Conservation (phyloP, 495 filamentous ascomycete genomes). For the Penicillium roqueforti region DNA sequence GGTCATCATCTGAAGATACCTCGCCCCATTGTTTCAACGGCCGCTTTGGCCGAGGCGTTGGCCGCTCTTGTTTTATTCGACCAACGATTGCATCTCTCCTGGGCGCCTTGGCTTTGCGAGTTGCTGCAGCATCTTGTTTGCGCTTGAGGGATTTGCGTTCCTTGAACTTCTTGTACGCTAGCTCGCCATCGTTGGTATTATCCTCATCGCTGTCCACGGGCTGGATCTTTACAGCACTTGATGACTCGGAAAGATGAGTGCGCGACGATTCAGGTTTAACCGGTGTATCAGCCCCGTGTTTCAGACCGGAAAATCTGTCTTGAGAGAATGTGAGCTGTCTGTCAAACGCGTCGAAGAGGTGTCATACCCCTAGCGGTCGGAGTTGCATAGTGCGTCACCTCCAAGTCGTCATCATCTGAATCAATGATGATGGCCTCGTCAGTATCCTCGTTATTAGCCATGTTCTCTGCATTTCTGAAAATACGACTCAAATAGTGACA, state of each 20-base stretch:
- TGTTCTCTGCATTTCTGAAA: slow-evolving; percentile 11
- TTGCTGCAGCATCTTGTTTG: slow-evolving; percentile 47
- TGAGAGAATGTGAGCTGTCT: slow-evolving; percentile 16
- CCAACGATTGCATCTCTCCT: slow-evolving; percentile 30
- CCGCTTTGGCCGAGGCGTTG: slow-evolving; percentile 16
- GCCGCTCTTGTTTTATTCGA: slow-evolving; percentile 20
- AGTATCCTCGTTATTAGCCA: slow-evolving; percentile 6
- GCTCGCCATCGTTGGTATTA: slow-evolving; percentile 45
- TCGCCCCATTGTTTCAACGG: slow-evolving; percentile 38
- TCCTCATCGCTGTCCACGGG: slow-evolving; percentile 36
- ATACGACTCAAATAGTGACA: not conserved
- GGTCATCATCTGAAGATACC: slow-evolving; percentile 47
- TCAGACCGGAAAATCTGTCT: slow-evolving; percentile 3
- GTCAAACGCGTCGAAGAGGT: slow-evolving; percentile 10
- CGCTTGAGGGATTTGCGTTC: slow-evolving; percentile 53
- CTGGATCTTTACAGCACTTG: slow-evolving; percentile 18
- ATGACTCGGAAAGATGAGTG: slow-evolving; percentile 12
- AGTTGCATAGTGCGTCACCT: slow-evolving; percentile 23
- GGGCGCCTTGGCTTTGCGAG: slow-evolving; percentile 40
- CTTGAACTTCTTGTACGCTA: slow-evolving; percentile 56
- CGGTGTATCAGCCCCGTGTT: not conserved
- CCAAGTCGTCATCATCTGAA: slow-evolving; percentile 42
- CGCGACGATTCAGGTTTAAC: slow-evolving; percentile 8
- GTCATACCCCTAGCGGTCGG: slow-evolving; percentile 13
- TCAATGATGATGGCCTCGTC: slow-evolving; percentile 31